Percentiles rank a stretch among this genome's conserved stretches.
phyloP scores from a whole-genome alignment of 257 asterid species.

The Misopates orontium region DNA sequence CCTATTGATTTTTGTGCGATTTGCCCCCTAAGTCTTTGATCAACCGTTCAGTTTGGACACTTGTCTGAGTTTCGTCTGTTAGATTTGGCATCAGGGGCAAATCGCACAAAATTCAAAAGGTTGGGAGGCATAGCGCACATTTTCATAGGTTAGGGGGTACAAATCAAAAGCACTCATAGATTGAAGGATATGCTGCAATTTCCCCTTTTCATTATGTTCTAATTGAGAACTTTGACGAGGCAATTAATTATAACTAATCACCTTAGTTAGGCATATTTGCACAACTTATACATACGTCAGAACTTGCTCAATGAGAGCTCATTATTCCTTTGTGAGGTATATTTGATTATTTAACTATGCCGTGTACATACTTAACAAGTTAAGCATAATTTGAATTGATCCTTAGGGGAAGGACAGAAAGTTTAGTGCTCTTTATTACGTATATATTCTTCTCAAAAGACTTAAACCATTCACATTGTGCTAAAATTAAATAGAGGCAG shows the following conservation, averaged over 20 bases:
- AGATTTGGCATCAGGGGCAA: too few species aligned
- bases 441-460: constrained; percentile 31
- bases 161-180: too few species aligned
- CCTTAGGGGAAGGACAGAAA: constrained; percentile 14
- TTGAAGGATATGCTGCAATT: too few species aligned
- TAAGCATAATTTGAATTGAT: constrained; percentile 23
- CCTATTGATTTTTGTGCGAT: too few species aligned
- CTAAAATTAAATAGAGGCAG: constrained; percentile 14
- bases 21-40: too few species aligned
- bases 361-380: constrained; percentile 22
- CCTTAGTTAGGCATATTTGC: constrained; percentile 32
- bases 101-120: too few species aligned
- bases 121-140: too few species aligned
- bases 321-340: constrained; percentile 22
- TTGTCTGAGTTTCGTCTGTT: too few species aligned
- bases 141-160: too few species aligned
- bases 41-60: too few species aligned
- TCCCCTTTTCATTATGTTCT: too few species aligned
- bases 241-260: constrained; percentile 2
- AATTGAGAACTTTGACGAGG: constrained; percentile 15
- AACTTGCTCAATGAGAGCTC: constrained; percentile 4
- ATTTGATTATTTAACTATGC: constrained; percentile 5
- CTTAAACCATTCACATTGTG: neutral
- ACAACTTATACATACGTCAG: constrained; percentile 18
- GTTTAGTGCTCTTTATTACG: constrained; percentile 21